Evolutionary conservation across 768 basidiomycete species (phyloP).

Genomic region (Phanerodontia chrysosporium): DNA sequence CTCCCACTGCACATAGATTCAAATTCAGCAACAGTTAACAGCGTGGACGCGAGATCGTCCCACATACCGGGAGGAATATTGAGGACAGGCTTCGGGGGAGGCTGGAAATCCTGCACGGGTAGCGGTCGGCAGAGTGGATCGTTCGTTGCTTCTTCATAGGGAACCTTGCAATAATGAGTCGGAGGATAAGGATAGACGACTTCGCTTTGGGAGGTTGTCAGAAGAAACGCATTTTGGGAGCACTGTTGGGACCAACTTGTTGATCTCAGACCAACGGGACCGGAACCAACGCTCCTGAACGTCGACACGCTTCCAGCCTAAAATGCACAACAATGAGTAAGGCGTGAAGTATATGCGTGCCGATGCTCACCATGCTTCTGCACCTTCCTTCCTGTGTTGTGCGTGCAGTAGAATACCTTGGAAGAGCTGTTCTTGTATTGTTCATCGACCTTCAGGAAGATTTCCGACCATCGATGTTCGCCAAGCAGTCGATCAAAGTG

Average conservation of each 20-base stretch:
- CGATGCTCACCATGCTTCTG: constrained; percentile 41
- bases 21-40: not conserved
- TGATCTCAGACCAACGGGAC: constrained; percentile 23
- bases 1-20: constrained; percentile 10
- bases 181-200: constrained; percentile 38
- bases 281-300: constrained; percentile 43
- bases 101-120: constrained; percentile 28
- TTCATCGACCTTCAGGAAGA: constrained; percentile 29
- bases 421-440: constrained; percentile 28
- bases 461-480: constrained; percentile 38
- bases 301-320: constrained; percentile 46
- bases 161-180: constrained; percentile 35
- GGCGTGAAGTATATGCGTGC: too few relatives aligned
- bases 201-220: constrained; percentile 15
- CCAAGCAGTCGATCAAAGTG: constrained; percentile 36
- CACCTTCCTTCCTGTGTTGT: constrained; percentile 34
- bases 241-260: constrained; percentile 19
- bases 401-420: constrained; percentile 37
- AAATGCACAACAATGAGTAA: not conserved
- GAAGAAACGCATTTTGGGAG: constrained; percentile 6
- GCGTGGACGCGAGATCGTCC: not conserved
- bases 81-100: constrained; percentile 23
- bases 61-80: constrained; percentile 28
- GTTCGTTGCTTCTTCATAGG: constrained; percentile 35
- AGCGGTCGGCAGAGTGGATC: constrained; percentile 39